Conservation (phyloP, 176 grass and related monocot genomes). For the Triticum turgidum region DNA sequence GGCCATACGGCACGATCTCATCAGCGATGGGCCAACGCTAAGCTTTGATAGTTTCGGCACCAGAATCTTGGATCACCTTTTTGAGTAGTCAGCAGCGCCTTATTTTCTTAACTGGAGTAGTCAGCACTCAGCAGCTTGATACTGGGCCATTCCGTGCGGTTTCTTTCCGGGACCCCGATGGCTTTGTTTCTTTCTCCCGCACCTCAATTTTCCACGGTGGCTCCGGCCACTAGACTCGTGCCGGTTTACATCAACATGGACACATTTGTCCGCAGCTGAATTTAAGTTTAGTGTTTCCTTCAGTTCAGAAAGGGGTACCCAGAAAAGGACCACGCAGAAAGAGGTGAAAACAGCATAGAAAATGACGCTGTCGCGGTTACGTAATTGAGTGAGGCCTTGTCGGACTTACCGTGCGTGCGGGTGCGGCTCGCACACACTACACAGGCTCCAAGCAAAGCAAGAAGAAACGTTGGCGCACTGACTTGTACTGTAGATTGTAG, state of each 20-base stretch:
- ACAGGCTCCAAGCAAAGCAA: neutral
- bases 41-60: neutral
- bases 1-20: neutral
- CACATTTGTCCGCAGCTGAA: neutral
- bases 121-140: neutral
- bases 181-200: neutral
- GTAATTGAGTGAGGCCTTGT: neutral
- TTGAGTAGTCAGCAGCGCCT: neutral
- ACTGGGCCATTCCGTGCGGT: neutral
- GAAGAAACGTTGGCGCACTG: neutral
- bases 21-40: neutral
- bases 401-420: neutral
- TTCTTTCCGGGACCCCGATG: constrained; percentile 1
- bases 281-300: neutral
- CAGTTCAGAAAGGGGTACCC: neutral
- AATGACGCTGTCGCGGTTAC: neutral
- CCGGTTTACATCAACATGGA: neutral
- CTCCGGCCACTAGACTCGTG: neutral
- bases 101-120: too few species aligned
- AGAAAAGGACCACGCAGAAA: neutral
- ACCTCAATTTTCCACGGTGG: constrained; percentile 27
- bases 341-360: neutral
- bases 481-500: neutral
- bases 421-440: neutral
- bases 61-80: constrained; percentile 1